phyloP scores from a whole-genome alignment of 257 asterid genomes.

The Plantago ovata region DNA sequence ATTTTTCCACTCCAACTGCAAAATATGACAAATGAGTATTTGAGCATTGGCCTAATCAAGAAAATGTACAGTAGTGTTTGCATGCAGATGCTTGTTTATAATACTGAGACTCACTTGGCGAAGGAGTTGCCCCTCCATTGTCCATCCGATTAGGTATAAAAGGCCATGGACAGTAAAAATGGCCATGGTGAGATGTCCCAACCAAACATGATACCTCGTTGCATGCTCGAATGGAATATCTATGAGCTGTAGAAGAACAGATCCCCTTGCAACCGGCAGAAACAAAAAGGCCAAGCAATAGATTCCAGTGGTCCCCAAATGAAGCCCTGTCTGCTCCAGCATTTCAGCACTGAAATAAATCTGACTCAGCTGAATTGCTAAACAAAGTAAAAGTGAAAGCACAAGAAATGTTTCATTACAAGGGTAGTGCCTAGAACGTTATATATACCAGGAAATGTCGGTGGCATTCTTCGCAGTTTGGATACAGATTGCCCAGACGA shows the following conservation, averaged over 20 bases:
- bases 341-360: conserved; percentile 33
- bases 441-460: conserved; percentile 22
- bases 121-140: conserved; percentile 46
- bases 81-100: too few species aligned
- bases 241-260: conserved; percentile 65
- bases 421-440: conserved; percentile 20
- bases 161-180: conserved; percentile 80
- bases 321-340: conserved; percentile 67
- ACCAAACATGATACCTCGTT: conserved; percentile 84
- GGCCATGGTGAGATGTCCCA: conserved; percentile 83
- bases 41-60: conserved; percentile 1
- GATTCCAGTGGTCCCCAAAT: conserved; percentile 62
- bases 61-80: too few species aligned
- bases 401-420: too few species aligned
- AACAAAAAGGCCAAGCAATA: conserved; percentile 67
- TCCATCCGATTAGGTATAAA: conserved; percentile 54
- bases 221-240: conserved; percentile 93
- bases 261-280: conserved; percentile 73
- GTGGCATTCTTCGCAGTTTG: conserved; percentile 31
- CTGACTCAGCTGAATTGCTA: too few species aligned
- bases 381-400: too few species aligned
- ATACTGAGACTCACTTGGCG: conserved; percentile 35
- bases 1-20: conserved; percentile 55
- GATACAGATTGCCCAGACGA: conserved; percentile 56
- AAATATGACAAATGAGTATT: neutral